Conservation (phyloP, 768 basidiomycete genomes). For the Amanita pseudoporphyria region DNA sequence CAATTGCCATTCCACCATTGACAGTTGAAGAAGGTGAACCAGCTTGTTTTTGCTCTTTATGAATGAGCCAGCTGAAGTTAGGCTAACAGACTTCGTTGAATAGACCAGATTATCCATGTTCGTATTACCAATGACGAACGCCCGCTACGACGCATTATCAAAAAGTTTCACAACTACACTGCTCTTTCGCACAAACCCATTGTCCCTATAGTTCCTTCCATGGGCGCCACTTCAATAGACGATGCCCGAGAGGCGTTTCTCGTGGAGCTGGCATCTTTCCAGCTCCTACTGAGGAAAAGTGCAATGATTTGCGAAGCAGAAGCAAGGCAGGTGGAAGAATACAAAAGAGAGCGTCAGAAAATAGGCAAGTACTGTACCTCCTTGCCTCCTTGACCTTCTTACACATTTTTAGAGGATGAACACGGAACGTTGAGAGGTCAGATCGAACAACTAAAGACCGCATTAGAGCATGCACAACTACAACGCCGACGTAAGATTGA, state of each 20-base stretch:
- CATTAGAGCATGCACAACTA: slow-evolving; percentile 71
- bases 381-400: neutral
- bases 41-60: neutral
- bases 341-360: slow-evolving; percentile 58
- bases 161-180: slow-evolving; percentile 72
- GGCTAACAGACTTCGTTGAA: slow-evolving; percentile 19
- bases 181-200: slow-evolving; percentile 43
- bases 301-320: slow-evolving; percentile 82
- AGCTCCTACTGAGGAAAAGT: slow-evolving; percentile 67
- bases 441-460: slow-evolving; percentile 69
- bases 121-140: slow-evolving; percentile 81
- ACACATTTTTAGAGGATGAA: slow-evolving; percentile 47
- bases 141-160: slow-evolving; percentile 65
- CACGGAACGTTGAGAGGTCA: slow-evolving; percentile 57
- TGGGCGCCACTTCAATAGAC: slow-evolving; percentile 29
- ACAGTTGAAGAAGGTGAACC: slow-evolving; percentile 51
- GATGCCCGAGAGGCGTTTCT: slow-evolving; percentile 75
- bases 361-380: slow-evolving; percentile 45
- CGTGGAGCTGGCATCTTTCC: slow-evolving; percentile 69
- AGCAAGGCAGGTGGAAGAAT: slow-evolving; percentile 76
- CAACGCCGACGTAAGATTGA: slow-evolving; percentile 73
- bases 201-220: slow-evolving; percentile 22
- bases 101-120: slow-evolving; percentile 73
- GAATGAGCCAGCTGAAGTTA: slow-evolving; percentile 9
- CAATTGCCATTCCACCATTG: slow-evolving; percentile 31